These are phyloP conservation scores for Leptomonas seymouri DNA, from an alignment of 208 protist genomes.

Conservation along the genomic window DNA sequence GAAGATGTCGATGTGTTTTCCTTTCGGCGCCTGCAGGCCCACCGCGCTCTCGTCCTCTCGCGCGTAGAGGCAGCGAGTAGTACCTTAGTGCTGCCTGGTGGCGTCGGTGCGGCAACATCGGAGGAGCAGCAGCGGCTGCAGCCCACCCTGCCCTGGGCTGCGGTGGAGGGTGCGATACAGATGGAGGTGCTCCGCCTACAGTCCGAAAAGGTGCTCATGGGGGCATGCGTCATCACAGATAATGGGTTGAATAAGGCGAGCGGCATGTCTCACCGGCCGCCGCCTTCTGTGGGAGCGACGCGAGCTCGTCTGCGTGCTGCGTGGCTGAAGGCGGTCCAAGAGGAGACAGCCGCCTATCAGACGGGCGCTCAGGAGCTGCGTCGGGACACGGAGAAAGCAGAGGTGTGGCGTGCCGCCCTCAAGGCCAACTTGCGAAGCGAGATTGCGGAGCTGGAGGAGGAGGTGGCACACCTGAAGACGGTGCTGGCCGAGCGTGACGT, in stretches of 20 bases:
- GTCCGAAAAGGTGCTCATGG: slow-evolving; percentile 9
- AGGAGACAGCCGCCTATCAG: slow-evolving; percentile 21
- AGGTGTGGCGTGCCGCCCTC: slow-evolving; percentile 13
- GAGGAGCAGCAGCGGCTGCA: slow-evolving; percentile 21
- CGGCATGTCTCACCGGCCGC: background rate
- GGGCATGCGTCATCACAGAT: background rate
- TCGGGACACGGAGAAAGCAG: slow-evolving; percentile 12
- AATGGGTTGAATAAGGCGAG: background rate
- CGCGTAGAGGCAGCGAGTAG: background rate
- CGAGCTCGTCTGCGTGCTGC: slow-evolving; percentile 15
- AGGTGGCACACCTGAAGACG: slow-evolving; percentile 4
- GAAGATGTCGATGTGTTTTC: slow-evolving; percentile 23
- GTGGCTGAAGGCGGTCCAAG: slow-evolving; percentile 9
- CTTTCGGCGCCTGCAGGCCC: slow-evolving; percentile 24
- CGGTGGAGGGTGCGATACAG: slow-evolving; percentile 4
- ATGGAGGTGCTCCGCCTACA: slow-evolving; percentile 23
- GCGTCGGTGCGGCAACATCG: background rate
- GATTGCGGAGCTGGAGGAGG: slow-evolving; percentile 24
- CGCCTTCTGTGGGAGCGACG: background rate
- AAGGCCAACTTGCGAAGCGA: slow-evolving; percentile 21
- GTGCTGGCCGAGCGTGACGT: slow-evolving; percentile 22
- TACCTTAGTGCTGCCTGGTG: slow-evolving; percentile 4
- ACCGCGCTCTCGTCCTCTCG: slow-evolving; percentile 2
- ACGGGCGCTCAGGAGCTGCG: slow-evolving; percentile 13
- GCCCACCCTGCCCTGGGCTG: slow-evolving; percentile 11